A percentile compares a stretch with the other conserved stretches of the same genome.
Evolutionary conservation across 768 basidiomycete genomes (phyloP).

Genomic region (Filobasidium floriforme): DNA sequence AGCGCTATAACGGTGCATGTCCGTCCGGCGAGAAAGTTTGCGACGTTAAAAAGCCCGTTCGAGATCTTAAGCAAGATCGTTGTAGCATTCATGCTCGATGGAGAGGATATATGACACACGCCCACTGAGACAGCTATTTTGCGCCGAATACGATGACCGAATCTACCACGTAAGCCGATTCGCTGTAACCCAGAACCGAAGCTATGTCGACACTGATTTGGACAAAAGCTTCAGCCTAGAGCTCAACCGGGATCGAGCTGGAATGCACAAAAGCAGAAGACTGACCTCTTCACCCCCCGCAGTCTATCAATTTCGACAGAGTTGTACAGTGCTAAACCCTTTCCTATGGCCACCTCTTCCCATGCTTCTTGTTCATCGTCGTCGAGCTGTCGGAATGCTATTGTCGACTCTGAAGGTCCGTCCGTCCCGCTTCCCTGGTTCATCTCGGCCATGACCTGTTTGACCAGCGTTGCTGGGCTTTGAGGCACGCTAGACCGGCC

Average conservation of each 20-base stretch:
- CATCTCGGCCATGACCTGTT: constrained; percentile 2
- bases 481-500: neutral
- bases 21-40: too few relatives aligned
- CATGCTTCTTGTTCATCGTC: constrained; percentile 49
- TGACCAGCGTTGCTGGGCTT: constrained; percentile 2
- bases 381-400: neutral
- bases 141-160: constrained; percentile 63
- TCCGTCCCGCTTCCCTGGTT: neutral
- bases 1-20: too few relatives aligned
- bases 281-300: constrained; percentile 83
- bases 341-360: constrained; percentile 81
- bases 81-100: too few relatives aligned
- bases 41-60: too few relatives aligned
- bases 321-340: constrained; percentile 93
- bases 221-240: too few relatives aligned
- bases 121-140: too few relatives aligned
- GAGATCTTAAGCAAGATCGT: too few relatives aligned
- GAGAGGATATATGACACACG: too few relatives aligned
- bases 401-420: neutral
- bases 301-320: constrained; percentile 80
- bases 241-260: too few relatives aligned
- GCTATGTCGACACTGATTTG: constrained; percentile 64
- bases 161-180: constrained; percentile 95
- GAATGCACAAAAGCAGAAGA: too few relatives aligned
- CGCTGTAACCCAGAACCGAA: constrained; percentile 79